phyloP scores from a whole-genome alignment of 768 basidiomycete genomes.

The Termitomyces sp. region DNA sequence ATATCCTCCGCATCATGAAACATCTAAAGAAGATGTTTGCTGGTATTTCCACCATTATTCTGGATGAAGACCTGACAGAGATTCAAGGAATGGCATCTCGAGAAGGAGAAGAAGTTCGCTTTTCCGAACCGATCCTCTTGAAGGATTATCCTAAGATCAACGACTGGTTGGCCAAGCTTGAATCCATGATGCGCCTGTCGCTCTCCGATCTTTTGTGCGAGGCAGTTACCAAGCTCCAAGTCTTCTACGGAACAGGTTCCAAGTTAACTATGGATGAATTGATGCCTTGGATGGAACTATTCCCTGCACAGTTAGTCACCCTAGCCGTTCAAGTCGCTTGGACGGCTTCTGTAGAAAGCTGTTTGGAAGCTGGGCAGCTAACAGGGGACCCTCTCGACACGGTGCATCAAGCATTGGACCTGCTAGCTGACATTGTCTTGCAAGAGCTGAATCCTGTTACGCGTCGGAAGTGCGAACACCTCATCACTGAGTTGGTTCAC shows the following conservation, averaged over 20 bases:
- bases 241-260: constrained; percentile 68
- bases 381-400: constrained; percentile 70
- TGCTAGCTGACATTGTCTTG: constrained; percentile 95
- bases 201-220: constrained; percentile 78
- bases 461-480: constrained; percentile 97
- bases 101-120: constrained; percentile 91
- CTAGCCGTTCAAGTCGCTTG: constrained; percentile 94
- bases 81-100: constrained; percentile 93
- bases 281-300: constrained; percentile 88
- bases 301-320: constrained; percentile 94
- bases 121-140: constrained; percentile 76
- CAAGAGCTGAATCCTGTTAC: constrained; percentile 85
- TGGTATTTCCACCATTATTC: constrained; percentile 82
- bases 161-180: constrained; percentile 93
- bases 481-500: constrained; percentile 98
- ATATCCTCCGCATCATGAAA: constrained; percentile 96
- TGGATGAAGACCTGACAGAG: constrained; percentile 84
- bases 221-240: constrained; percentile 73
- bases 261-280: constrained; percentile 62
- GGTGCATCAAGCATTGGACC: constrained; percentile 78
- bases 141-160: constrained; percentile 98
- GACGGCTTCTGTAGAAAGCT: constrained; percentile 78
- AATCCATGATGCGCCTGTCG: constrained; percentile 89
- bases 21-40: constrained; percentile 99
- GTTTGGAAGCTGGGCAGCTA: constrained; percentile 49